Evolutionary conservation across 345 rosid genomes (phyloP).

Genomic region (Euphorbia tirucalli): DNA sequence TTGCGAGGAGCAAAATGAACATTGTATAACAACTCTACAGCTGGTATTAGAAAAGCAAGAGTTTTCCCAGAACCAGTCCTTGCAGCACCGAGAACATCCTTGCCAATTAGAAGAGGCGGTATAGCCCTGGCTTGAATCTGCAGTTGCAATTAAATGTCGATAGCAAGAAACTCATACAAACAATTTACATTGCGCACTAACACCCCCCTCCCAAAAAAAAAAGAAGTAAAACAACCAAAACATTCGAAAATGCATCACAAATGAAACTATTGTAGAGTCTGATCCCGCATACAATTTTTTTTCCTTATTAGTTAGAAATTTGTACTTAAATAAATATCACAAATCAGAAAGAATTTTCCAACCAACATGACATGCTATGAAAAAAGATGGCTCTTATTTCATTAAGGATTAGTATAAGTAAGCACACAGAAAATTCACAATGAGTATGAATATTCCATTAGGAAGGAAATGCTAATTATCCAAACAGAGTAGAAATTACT

Average conservation of each 20-base stretch:
- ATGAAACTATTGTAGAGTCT: not conserved
- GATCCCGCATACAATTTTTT: too few species aligned
- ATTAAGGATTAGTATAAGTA: too few species aligned
- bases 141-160: constrained; percentile 13
- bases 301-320: too few species aligned
- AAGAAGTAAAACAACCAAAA: not conserved
- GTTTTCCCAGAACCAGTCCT: constrained; percentile 99
- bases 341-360: too few species aligned
- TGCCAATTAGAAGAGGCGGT: constrained; percentile 73
- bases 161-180: constrained; percentile 1
- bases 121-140: constrained; percentile 93
- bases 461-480: too few species aligned
- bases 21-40: constrained; percentile 74
- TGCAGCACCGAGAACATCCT: constrained; percentile 97
- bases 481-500: too few species aligned
- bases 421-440: too few species aligned
- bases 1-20: constrained; percentile 68
- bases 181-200: not conserved
- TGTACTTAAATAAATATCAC: too few species aligned
- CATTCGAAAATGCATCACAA: not conserved
- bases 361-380: too few species aligned
- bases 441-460: too few species aligned
- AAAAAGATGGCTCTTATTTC: too few species aligned
- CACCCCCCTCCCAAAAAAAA: too few species aligned
- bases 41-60: constrained; percentile 87